These are phyloP conservation scores for Pseudogymnoascus destructans DNA, from an alignment of 2,329 filamentous ascomycete genomes.

Conservation along the genomic window DNA sequence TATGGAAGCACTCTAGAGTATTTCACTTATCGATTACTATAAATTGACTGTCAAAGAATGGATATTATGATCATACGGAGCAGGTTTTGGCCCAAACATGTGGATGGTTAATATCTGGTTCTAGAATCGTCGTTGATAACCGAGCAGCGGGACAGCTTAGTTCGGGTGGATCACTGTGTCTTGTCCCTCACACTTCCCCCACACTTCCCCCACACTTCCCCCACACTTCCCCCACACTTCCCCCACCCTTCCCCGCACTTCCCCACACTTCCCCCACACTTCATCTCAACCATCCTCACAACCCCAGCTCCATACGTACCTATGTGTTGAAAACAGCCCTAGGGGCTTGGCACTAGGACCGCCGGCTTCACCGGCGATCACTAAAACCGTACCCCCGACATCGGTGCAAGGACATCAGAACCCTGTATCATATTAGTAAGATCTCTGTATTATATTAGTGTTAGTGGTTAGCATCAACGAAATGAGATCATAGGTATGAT, in stretches of 20 bases:
- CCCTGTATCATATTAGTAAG: no score
- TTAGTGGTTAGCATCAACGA: no score
- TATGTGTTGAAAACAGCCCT: no score
- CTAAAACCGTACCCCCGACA: no score
- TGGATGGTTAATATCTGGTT: not conserved
- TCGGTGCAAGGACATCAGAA: no score
- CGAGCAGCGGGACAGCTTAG: not conserved
- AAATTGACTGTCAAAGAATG: not conserved
- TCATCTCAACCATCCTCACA: not conserved
- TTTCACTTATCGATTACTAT: not conserved
- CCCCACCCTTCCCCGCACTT: no score
- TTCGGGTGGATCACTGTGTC: not conserved
- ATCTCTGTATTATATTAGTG: no score
- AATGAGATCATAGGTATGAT: no score
- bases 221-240: not conserved
- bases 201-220: not conserved
- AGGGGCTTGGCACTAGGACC: no score
- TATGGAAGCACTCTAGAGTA: not conserved
- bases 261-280: no score
- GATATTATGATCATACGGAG: not conserved
- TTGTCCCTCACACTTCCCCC: not conserved
- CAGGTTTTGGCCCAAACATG: not conserved
- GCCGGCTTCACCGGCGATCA: no score
- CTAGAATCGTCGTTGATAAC: not conserved
- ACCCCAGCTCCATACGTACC: not conserved